phyloP scores from a whole-genome alignment of 441 rosid genomes.

The Populus hybrid region DNA sequence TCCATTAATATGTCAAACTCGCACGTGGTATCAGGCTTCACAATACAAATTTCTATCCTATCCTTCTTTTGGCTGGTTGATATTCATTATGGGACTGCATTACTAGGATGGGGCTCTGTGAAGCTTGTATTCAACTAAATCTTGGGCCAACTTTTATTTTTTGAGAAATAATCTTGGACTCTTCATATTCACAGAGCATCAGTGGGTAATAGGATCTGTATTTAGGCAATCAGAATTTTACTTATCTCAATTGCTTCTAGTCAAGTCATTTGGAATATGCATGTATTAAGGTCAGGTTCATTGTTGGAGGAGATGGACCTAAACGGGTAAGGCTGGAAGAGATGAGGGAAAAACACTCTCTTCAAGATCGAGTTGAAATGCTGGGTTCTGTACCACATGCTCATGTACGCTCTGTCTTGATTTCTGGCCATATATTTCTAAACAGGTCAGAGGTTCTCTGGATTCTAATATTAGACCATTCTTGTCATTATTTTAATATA shows the following conservation, averaged over 20 bases:
- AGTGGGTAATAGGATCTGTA: neutral
- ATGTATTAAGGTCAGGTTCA: conserved; percentile 72
- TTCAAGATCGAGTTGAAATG: conserved; percentile 98
- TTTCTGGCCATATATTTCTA: conserved; percentile 86
- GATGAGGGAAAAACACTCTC: conserved; percentile 97
- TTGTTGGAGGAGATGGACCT: conserved; percentile 98
- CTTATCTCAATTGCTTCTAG: conserved; percentile 1
- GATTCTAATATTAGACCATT: neutral
- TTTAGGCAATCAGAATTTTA: neutral
- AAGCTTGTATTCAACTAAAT: neutral
- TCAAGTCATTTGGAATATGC: conserved; percentile 17
- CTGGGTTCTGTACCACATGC: conserved; percentile 95
- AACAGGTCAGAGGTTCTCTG: conserved; percentile 60
- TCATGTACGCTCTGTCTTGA: conserved; percentile 77
- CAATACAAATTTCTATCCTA: neutral
- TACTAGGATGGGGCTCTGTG: neutral
- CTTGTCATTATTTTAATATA: neutral
- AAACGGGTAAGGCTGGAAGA: conserved; percentile 92
- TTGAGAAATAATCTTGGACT: neutral
- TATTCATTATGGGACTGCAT: neutral
- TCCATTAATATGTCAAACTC: neutral
- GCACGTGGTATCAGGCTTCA: neutral
- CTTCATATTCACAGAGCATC: neutral
- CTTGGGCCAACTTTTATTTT: neutral
- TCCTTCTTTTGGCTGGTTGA: neutral